Evolutionary conservation across 2,329 filamentous ascomycete species (phyloP), one percentile per base, ranked within the genome.

Genomic region (Rachicladosporium sp.): DNA sequence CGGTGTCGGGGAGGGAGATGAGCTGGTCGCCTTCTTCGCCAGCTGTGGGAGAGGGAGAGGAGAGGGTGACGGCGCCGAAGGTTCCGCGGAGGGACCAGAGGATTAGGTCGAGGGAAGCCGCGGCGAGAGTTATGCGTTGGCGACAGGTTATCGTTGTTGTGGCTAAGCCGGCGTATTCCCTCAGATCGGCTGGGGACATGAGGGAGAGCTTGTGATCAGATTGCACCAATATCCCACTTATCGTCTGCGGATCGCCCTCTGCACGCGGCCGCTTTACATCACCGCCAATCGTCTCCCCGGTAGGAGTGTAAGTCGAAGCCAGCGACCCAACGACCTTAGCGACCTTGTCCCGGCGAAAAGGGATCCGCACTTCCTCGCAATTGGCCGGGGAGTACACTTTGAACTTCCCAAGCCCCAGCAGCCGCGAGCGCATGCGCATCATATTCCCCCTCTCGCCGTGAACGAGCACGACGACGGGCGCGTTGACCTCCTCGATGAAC

Each of bases 381-480:
- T 98, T 98, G 38, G 84, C 80, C 0, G 91, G 91, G 15, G 84
- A 93, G 65, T 79, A 96, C 8, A 98, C 85, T 59, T 96, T 95
- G 47, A 79, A 78, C 21, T 82, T 79, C 55, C 95, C 95, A 30
- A 95, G 73, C n/a, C 86, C 89, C 3, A 96, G 75, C 1, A 98
- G 72, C 57, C 94, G 93, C 3, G 88, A 95, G 60, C 94, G 94
- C 21, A 98, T 69, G 39, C 91, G 80, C 73, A 91, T 94, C 87
- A 96, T 96, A 57, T 96, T 94, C 58, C 94, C 86, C 53, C 91
- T 87, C 58, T 98, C 91, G 41, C 91, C 91, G 51, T 98, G 91
- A 2, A 98, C 91, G 27, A 98, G 75, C 44, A 98, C 95, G 52
- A 98, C 89, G 15, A 95, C 88, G 10, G 88, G 87, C 2, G 91